Evolutionary conservation across 805 yeast genomes (phyloP).

Genomic region (Candida piceae): DNA sequence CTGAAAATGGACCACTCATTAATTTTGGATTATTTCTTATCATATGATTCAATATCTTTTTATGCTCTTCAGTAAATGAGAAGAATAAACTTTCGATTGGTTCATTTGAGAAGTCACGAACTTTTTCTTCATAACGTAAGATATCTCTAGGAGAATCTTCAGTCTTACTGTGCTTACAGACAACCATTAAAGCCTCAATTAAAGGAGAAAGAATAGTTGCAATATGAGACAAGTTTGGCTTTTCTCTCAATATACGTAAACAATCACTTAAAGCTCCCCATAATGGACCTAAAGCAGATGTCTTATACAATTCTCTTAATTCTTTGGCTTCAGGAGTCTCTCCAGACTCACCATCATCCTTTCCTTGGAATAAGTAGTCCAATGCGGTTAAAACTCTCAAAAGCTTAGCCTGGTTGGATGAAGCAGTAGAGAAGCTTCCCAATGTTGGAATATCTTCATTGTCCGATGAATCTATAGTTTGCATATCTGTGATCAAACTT

Average conservation of each 20-base stretch:
- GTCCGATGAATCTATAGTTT: slow-evolving; percentile 30
- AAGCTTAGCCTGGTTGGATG: slow-evolving; percentile 86
- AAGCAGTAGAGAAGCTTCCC: slow-evolving; percentile 66
- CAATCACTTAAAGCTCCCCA: slow-evolving; percentile 85
- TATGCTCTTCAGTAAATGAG: slow-evolving; percentile 83
- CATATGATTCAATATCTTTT: slow-evolving; percentile 84
- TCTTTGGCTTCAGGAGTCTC: slow-evolving; percentile 37
- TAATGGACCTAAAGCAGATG: slow-evolving; percentile 64
- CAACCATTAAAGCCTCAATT: slow-evolving; percentile 91
- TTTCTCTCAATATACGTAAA: slow-evolving; percentile 56
- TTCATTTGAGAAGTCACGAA: slow-evolving; percentile 63
- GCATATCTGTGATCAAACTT: slow-evolving; percentile 41
- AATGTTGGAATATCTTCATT: slow-evolving; percentile 47
- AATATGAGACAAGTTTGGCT: slow-evolving; percentile 50
- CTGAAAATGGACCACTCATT: slow-evolving; percentile 93
- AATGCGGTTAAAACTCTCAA: slow-evolving; percentile 81
- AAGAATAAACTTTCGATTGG: slow-evolving; percentile 77
- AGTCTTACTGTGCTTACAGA: slow-evolving; percentile 80
- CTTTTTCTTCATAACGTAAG: slow-evolving; percentile 55
- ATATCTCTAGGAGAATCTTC: slow-evolving; percentile 53
- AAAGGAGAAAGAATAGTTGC: slow-evolving; percentile 81
- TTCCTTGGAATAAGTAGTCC: slow-evolving; percentile 66
- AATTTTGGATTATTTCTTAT: slow-evolving; percentile 85
- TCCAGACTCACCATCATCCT: slow-evolving; percentile 23
- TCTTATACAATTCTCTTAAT: slow-evolving; percentile 57